phyloP scores from a whole-genome alignment of 2,329 filamentous ascomycete genomes.

The Ascomycota sp. region DNA sequence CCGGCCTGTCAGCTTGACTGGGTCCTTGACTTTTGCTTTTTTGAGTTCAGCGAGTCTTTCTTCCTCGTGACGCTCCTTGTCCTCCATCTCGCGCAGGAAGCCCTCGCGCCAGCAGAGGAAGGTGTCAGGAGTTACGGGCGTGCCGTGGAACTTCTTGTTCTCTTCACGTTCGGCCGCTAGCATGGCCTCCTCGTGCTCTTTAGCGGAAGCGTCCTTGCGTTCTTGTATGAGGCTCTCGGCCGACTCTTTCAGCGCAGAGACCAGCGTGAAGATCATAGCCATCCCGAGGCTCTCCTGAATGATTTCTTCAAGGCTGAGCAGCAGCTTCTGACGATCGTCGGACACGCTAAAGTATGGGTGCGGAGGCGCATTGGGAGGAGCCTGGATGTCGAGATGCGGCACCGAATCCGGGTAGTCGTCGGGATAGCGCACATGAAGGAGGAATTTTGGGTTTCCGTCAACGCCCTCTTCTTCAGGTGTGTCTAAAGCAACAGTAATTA shows the following conservation, averaged over 20 bases:
- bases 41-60: slow-evolving; percentile 68
- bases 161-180: slow-evolving; percentile 63
- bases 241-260: slow-evolving; percentile 69
- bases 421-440: slow-evolving; percentile 79
- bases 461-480: slow-evolving; percentile 43
- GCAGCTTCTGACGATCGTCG: slow-evolving; percentile 56
- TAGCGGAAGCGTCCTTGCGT: slow-evolving; percentile 43
- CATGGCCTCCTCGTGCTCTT: slow-evolving; percentile 32
- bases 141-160: slow-evolving; percentile 91
- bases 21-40: slow-evolving; percentile 55
- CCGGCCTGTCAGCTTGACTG: slow-evolving; percentile 49
- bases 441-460: slow-evolving; percentile 46
- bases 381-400: slow-evolving; percentile 60
- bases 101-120: slow-evolving; percentile 66
- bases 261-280: slow-evolving; percentile 90
- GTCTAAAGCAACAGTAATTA: slow-evolving; percentile 71
- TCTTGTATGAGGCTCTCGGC: slow-evolving; percentile 71
- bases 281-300: slow-evolving; percentile 90
- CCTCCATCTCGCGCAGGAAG: slow-evolving; percentile 67
- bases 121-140: slow-evolving; percentile 65
- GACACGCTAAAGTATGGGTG: slow-evolving; percentile 61
- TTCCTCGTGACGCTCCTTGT: slow-evolving; percentile 44
- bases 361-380: slow-evolving; percentile 47
- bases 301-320: slow-evolving; percentile 49
- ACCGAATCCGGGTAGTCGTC: slow-evolving; percentile 75